These are phyloP conservation scores for Ilex paraguariensis DNA, from an alignment of 305 asterid species.

Conservation along the genomic window DNA sequence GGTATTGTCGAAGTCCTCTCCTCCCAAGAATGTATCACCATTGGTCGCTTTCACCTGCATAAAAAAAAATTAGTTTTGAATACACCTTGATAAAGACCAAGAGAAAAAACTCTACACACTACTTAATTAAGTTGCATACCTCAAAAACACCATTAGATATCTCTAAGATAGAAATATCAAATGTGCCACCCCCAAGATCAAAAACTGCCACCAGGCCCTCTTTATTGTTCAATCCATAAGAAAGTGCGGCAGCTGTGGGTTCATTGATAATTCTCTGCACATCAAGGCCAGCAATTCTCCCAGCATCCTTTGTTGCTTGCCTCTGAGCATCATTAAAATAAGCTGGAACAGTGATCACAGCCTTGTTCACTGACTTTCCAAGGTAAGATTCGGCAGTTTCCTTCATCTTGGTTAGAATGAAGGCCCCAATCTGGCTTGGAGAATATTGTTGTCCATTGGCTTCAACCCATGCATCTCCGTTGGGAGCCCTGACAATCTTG, in stretches of 20 bases:
- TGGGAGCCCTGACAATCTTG: slow-evolving; percentile 76
- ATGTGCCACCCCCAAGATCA: slow-evolving; percentile 98
- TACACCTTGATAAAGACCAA: background rate
- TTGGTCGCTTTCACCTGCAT: slow-evolving; percentile 93
- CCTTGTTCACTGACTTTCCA: slow-evolving; percentile 72
- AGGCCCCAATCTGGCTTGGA: slow-evolving; percentile 94
- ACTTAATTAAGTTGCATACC: slow-evolving; percentile 28
- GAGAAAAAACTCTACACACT: background rate
- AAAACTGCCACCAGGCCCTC: slow-evolving; percentile 97
- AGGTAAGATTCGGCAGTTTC: slow-evolving; percentile 98
- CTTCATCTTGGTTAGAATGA: slow-evolving; percentile 89
- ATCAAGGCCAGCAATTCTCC: slow-evolving; percentile 91
- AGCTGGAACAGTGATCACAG: slow-evolving; percentile 95
- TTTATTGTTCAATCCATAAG: slow-evolving; percentile 86
- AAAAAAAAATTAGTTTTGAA: slow-evolving; percentile 1
- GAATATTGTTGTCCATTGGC: slow-evolving; percentile 89
- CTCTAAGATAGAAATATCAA: slow-evolving; percentile 87
- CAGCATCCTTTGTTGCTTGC: slow-evolving; percentile 97
- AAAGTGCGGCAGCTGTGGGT: slow-evolving; percentile 97
- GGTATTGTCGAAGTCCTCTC: slow-evolving; percentile 89
- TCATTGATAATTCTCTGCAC: slow-evolving; percentile 93
- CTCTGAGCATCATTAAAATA: slow-evolving; percentile 96
- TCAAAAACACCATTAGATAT: slow-evolving; percentile 95
- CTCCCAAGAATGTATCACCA: slow-evolving; percentile 97
- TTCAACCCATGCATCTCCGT: slow-evolving; percentile 99